These are phyloP conservation scores for Rehmannia glutinosa DNA, from an alignment of 257 asterid genomes.

Conservation along the genomic window DNA sequence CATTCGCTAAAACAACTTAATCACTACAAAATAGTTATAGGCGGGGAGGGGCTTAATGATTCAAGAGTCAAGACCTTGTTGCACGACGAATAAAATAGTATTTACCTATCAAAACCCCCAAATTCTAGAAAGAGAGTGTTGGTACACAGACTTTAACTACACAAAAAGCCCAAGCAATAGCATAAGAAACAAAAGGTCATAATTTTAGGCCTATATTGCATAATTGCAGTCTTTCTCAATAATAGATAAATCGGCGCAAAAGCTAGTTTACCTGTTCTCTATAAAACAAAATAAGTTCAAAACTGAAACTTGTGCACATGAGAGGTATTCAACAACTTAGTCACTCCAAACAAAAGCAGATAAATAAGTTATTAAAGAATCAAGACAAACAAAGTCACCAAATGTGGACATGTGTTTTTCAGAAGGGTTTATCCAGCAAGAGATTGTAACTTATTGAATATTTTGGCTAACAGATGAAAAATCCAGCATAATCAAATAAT, in stretches of 20 bases:
- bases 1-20: background rate
- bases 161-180: background rate
- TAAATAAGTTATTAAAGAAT: background rate
- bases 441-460: background rate
- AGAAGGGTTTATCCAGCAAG: background rate
- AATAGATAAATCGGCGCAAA: too few species aligned
- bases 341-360: background rate
- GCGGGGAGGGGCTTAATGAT: background rate
- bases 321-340: background rate
- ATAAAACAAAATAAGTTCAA: too few species aligned
- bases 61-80: background rate
- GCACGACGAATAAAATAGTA: background rate
- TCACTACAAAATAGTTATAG: background rate
- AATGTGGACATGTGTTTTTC: background rate
- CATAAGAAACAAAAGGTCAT: slow-evolving; percentile 7
- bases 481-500: background rate
- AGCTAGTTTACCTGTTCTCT: too few species aligned
- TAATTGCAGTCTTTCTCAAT: too few species aligned
- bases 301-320: background rate
- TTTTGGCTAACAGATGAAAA: background rate
- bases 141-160: too few species aligned
- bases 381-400: background rate
- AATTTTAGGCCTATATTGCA: too few species aligned
- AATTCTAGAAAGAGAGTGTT: background rate
- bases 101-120: background rate